A percentile compares a stretch with the other conserved stretches of the same genome.
Evolutionary conservation across 1,284 basidiomycete species (phyloP).

Genomic region (Leccinum subrobustum): DNA sequence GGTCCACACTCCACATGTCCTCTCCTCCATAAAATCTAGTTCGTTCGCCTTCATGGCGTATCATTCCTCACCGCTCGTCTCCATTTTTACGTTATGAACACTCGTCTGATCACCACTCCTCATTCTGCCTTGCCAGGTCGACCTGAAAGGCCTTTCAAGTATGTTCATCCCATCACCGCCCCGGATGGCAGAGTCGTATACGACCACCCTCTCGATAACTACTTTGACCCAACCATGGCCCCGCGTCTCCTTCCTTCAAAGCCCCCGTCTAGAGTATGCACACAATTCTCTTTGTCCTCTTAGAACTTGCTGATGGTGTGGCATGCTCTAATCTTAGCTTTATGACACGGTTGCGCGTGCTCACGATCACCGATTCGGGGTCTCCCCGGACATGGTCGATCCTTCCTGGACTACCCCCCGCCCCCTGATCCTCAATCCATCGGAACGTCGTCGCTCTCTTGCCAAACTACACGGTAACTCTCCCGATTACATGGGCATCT

Average conservation of each 20-base stretch:
- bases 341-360: constrained; percentile 30
- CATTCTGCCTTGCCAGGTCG: constrained; percentile 15
- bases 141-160: constrained; percentile 15
- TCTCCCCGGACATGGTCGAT: constrained; percentile 16
- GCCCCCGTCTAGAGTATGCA: constrained; percentile 18
- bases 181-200: constrained; percentile 20
- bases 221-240: constrained; percentile 26
- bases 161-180: constrained; percentile 4
- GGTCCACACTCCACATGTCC: constrained; percentile 26
- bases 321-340: constrained; percentile 17
- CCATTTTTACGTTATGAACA: constrained; percentile 15
- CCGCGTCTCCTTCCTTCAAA: constrained; percentile 11
- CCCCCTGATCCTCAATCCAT: constrained; percentile 9
- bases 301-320: not conserved
- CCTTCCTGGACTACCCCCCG: constrained; percentile 13
- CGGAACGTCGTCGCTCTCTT: constrained; percentile 19
- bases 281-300: not conserved
- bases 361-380: constrained; percentile 23
- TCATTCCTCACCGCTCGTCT: constrained; percentile 1
- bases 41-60: constrained; percentile 3
- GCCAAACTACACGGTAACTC: constrained; percentile 14
- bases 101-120: constrained; percentile 4
- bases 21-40: constrained; percentile 17
- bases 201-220: constrained; percentile 26
- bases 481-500: constrained; percentile 27